Percentiles rank a stretch among this genome's conserved stretches.
phyloP scores from a whole-genome alignment of 1,284 basidiomycete species.

The Pisolithus thermaeus region DNA sequence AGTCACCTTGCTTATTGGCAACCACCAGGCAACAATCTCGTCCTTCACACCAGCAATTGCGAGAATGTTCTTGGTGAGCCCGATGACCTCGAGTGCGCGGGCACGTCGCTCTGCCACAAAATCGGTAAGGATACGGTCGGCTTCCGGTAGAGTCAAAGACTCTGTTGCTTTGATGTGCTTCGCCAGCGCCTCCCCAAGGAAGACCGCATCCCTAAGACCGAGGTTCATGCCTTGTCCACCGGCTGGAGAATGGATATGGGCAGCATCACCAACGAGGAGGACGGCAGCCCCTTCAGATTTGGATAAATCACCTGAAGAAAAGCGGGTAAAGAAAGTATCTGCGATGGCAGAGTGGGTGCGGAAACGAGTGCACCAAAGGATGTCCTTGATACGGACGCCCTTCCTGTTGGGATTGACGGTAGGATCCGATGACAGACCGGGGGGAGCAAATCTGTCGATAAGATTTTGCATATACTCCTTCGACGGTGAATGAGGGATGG shows the following conservation, averaged over 20 bases:
- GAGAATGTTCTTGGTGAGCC: constrained; percentile 18
- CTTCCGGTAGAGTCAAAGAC: constrained; percentile 7
- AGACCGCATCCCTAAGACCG: constrained; percentile 37
- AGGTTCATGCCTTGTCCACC: constrained; percentile 48
- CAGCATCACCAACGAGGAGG: constrained; percentile 39
- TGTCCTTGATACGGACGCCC: constrained; percentile 21
- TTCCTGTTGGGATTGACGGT: constrained; percentile 18
- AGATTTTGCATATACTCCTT: constrained; percentile 34
- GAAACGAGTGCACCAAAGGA: constrained; percentile 37
- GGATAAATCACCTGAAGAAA: constrained; percentile 8
- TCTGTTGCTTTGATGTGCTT: constrained; percentile 17
- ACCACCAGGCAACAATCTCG: constrained; percentile 16
- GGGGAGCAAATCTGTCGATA: constrained; percentile 32
- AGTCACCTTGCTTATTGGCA: constrained; percentile 13
- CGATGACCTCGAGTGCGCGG: constrained; percentile 19
- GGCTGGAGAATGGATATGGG: constrained; percentile 40
- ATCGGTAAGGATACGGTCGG: constrained; percentile 16
- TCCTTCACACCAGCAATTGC: constrained; percentile 11
- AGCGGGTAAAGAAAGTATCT: constrained; percentile 26
- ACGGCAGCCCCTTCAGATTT: constrained; percentile 16
- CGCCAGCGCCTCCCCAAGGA: constrained; percentile 22
- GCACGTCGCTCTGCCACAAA: constrained; percentile 16
- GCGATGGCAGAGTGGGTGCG: constrained; percentile 34
- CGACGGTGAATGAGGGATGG: constrained; percentile 26
- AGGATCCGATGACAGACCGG: constrained; percentile 14